phyloP scores from a whole-genome alignment of 78 protist genomes.

The Creolimax fragrantissima region DNA sequence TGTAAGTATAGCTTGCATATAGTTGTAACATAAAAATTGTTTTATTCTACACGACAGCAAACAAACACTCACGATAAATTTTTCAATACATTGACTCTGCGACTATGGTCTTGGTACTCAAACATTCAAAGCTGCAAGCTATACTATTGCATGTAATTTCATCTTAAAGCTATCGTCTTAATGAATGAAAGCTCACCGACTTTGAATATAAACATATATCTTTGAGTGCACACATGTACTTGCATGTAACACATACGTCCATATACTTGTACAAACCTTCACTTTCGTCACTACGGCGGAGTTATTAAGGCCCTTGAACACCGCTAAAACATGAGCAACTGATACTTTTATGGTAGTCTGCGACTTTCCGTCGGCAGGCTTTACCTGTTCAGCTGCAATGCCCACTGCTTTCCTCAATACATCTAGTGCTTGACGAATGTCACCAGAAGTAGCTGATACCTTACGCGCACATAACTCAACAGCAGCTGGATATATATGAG shows the following conservation, averaged over 20 bases:
- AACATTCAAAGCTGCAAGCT: too few relatives aligned
- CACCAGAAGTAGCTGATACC: constrained; percentile 45
- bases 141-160: too few relatives aligned
- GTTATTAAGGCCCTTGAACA: not conserved
- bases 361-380: not conserved
- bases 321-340: not conserved
- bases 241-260: not conserved
- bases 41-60: too few relatives aligned
- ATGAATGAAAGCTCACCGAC: too few relatives aligned
- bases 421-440: constrained; percentile 37
- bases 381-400: not conserved
- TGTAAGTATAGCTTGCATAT: too few relatives aligned
- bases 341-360: not conserved
- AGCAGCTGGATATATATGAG: constrained; percentile 32
- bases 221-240: too few relatives aligned
- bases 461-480: constrained; percentile 32
- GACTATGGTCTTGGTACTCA: too few relatives aligned
- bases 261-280: not conserved
- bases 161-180: too few relatives aligned
- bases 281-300: not conserved
- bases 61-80: too few relatives aligned
- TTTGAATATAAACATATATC: too few relatives aligned
- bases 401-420: constrained; percentile 8
- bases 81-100: too few relatives aligned
- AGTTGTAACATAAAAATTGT: too few relatives aligned